Conservation (phyloP, 768 basidiomycete species). For the Phylloporus sp. region DNA sequence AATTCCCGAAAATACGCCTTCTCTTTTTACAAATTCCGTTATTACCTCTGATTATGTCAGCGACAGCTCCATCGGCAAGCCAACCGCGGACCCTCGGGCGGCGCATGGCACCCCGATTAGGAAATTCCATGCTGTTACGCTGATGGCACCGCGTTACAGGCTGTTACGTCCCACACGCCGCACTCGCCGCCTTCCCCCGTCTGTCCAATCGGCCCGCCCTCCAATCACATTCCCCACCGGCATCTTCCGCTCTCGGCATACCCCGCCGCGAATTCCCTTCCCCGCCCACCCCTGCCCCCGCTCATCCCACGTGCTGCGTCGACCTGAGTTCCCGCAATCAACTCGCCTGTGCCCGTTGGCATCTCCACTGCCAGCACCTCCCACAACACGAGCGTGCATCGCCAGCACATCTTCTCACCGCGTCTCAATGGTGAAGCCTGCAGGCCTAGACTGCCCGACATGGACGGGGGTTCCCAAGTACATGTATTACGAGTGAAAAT, state of each 20-base stretch:
- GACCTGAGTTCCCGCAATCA: not conserved
- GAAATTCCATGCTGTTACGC: conserved; percentile 24
- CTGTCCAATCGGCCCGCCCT: conserved; percentile 3
- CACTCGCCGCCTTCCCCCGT: conserved; percentile 14
- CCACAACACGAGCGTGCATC: not conserved
- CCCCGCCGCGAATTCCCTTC: conserved; percentile 20
- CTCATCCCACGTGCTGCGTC: not conserved
- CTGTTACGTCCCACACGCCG: conserved; percentile 23
- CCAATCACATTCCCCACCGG: conserved; percentile 27
- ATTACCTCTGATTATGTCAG: conserved; percentile 31
- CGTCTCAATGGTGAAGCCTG: not conserved
- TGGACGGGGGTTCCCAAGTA: not conserved
- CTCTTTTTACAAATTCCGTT: conserved; percentile 28
- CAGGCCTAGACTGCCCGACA: not conserved
- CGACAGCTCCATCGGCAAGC: conserved; percentile 25
- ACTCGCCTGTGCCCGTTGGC: not conserved
- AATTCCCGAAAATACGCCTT: conserved; percentile 24
- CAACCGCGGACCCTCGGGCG: conserved; percentile 34
- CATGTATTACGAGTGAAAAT: not conserved
- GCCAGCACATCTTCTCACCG: not conserved
- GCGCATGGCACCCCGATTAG: conserved; percentile 8
- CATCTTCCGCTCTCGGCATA: conserved; percentile 18
- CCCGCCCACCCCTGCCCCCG: conserved; percentile 5
- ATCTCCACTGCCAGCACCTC: not conserved
- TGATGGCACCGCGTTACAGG: conserved; percentile 16